A percentile compares a stretch with the other conserved stretches of the same genome.
phyloP scores from a whole-genome alignment of 176 grass and related monocot species.

The Coix lacrymajobi region DNA sequence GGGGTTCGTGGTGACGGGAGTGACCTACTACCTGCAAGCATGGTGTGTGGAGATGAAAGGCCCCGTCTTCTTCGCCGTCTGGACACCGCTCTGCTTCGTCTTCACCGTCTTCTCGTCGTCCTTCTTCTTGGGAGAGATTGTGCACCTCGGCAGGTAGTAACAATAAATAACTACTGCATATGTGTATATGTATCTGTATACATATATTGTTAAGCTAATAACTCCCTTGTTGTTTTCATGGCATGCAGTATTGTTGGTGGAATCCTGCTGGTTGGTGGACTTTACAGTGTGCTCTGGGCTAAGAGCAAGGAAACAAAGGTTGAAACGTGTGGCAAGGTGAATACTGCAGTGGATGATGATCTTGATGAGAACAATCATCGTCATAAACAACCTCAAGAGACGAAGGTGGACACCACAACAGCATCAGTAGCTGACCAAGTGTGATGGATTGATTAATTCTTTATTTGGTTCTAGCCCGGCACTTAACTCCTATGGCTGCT shows the following conservation, averaged over 20 bases:
- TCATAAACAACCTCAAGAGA: neutral
- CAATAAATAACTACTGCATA: neutral
- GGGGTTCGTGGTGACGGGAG: slow-evolving; percentile 12
- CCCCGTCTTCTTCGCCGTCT: slow-evolving; percentile 35
- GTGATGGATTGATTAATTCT: neutral
- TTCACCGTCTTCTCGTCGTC: slow-evolving; percentile 40
- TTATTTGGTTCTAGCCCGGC: neutral
- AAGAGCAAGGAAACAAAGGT: slow-evolving; percentile 34
- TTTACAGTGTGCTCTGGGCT: slow-evolving; percentile 65
- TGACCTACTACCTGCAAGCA: slow-evolving; percentile 36
- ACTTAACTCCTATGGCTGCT: neutral
- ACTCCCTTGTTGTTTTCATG: neutral
- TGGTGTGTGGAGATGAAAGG: slow-evolving; percentile 40
- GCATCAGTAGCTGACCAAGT: neutral
- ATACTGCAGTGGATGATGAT: neutral
- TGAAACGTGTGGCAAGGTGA: neutral
- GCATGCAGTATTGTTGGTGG: slow-evolving; percentile 57
- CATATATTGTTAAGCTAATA: neutral
- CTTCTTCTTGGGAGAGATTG: slow-evolving; percentile 25
- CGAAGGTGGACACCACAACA: neutral
- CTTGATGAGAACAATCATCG: neutral
- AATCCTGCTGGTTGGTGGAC: slow-evolving; percentile 47
- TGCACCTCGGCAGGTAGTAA: slow-evolving; percentile 40
- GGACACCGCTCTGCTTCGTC: slow-evolving; percentile 19
- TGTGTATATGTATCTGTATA: too few relatives aligned